Base-by-base conservation (phyloP, 257 asterid genomes). In the Gentiana straminea region DNA sequence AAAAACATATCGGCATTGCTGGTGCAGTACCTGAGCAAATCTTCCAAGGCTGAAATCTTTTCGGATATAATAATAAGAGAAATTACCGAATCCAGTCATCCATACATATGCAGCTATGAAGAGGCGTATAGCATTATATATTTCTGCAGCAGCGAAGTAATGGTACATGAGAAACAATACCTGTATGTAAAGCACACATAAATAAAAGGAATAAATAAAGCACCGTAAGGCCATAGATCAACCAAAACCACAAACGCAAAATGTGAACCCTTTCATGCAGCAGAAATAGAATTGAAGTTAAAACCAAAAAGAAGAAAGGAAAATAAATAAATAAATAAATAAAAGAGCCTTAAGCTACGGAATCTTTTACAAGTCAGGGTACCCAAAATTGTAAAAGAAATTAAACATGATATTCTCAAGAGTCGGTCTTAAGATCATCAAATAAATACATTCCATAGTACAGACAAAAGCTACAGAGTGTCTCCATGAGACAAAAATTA, bases 1-100 rank as follows among this genome's bases (percentile, higher is more conserved):
- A 36, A 51, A 33, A 38, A 33, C 51, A 54, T 32, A 13, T 6
- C 51, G 24, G 24, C 44, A 38, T 8, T 61, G 58, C 32, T 45
- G 49, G 54, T 55, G 62, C 44, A 61, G 49, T 64, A 87, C 94
- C 89, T 79, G 94, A 52, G 83, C 77, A 67, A 86, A 90, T 68
- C 95, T 79, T 49, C 86, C 81, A 59, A 86, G 65, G 69, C 94
- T 80, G 72, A 89, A 89, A 78, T 89, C 97, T 74, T 86, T 81
- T 62, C 86, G 86, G 71, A 86, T 71, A 75, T 83, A 86, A 71
- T 89, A 83, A 68, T 89, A 89, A 35, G 95, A 86, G 79, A 89
- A 89, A 66, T 89, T 86, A 58, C 97, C 97, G 44, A 86, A 89
- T 61, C 97, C 97, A 48, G 94, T 86, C 97, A 89, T 89, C 94